These are phyloP conservation scores for Trametes coccinea DNA, from an alignment of 768 basidiomycete genomes.

Conservation along the genomic window DNA sequence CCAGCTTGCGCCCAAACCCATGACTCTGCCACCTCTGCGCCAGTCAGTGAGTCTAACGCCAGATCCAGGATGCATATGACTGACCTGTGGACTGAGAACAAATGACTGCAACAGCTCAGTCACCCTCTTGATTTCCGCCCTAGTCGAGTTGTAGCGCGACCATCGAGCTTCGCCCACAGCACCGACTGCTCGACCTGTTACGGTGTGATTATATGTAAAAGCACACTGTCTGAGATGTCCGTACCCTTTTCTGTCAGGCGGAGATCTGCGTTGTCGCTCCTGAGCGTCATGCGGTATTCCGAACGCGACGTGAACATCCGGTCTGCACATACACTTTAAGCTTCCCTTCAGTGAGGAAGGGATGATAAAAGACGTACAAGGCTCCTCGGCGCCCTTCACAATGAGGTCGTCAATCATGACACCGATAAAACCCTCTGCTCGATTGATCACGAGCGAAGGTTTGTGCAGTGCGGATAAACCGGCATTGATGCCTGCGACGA, in stretches of 20 bases:
- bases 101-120: conserved; percentile 37
- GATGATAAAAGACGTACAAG: conserved; percentile 54
- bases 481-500: conserved; percentile 87
- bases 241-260: conserved; percentile 77
- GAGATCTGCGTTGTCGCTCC: conserved; percentile 87
- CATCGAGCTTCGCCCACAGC: conserved; percentile 47
- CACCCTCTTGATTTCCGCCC: conserved; percentile 37
- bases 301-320: conserved; percentile 93
- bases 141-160: conserved; percentile 36
- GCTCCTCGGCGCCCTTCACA: conserved; percentile 87
- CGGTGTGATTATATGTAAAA: neutral
- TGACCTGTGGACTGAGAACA: conserved; percentile 45
- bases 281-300: conserved; percentile 85
- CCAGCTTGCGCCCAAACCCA: conserved; percentile 43
- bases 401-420: conserved; percentile 94
- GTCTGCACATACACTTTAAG: conserved; percentile 44
- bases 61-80: neutral
- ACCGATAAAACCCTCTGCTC: conserved; percentile 86
- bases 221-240: neutral
- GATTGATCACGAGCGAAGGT: conserved; percentile 62
- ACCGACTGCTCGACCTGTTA: conserved; percentile 42
- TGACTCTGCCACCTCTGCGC: conserved; percentile 42
- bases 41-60: too few relatives aligned
- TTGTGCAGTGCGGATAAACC: conserved; percentile 62
- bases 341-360: too few relatives aligned